Conservation (phyloP, 768 basidiomycete genomes). For the Stropharia rugosoannulata region DNA sequence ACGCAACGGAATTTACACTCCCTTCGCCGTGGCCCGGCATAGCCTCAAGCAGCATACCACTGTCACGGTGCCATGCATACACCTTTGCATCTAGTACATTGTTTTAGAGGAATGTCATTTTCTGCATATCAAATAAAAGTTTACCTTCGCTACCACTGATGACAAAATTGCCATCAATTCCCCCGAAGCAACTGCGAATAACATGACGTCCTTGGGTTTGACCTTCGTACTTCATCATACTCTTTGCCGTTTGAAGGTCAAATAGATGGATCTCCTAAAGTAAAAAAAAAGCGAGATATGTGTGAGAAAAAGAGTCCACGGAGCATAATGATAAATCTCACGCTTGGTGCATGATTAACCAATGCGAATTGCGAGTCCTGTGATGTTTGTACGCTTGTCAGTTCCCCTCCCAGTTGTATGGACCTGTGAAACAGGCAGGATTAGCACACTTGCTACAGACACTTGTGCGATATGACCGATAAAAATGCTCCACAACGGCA, state of each 20-base stretch:
- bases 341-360: constrained; percentile 85
- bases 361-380: constrained; percentile 84
- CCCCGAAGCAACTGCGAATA: constrained; percentile 93
- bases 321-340: constrained; percentile 37
- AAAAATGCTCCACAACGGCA: constrained; percentile 1
- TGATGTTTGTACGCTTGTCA: constrained; percentile 87
- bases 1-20: constrained; percentile 93
- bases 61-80: constrained; percentile 94
- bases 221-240: constrained; percentile 81
- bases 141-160: constrained; percentile 94
- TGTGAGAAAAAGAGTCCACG: constrained; percentile 11
- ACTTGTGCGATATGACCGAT: constrained; percentile 8
- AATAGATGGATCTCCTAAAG: constrained; percentile 86
- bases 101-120: constrained; percentile 2
- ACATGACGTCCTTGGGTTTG: constrained; percentile 84
- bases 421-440: constrained; percentile 42
- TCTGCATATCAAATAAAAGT: constrained; percentile 20
- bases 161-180: constrained; percentile 83
- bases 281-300: constrained; percentile 8
- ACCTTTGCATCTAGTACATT: constrained; percentile 79
- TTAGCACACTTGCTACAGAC: constrained; percentile 3
- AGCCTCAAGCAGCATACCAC: constrained; percentile 80
- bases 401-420: constrained; percentile 69
- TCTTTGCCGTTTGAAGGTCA: constrained; percentile 68
- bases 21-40: constrained; percentile 85